Base-by-base conservation (phyloP, 2,329 filamentous ascomycete genomes). In the Sporothrix sp. region DNA sequence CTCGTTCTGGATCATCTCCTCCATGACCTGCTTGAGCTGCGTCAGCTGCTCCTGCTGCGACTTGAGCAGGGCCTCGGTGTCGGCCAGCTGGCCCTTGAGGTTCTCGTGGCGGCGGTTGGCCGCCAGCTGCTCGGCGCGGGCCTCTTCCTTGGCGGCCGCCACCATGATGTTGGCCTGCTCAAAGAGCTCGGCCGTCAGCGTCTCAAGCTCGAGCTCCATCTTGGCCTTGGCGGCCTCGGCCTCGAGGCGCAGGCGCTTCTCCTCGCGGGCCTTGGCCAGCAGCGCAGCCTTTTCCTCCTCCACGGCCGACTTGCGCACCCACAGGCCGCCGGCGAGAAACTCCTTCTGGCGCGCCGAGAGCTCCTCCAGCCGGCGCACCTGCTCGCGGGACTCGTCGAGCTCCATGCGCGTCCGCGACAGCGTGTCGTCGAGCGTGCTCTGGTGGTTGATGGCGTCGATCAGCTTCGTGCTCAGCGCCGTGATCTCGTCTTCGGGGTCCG, bases 151-250 rank as follows among this genome's bases (percentile, higher is more conserved):
- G 33, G 91, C 91, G 14, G 81, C 82, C 36, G 91, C 87, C 48
- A 98, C 93, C 91, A 98, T 97, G 74, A 85, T 90, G 70, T 98
- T 97, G 45, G 93, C 93, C 71, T 98, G 91, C 63, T 97, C 89
- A 56, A 98, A 98, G n/a, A 98, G 75, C 25, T 88, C 89, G 1
- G 88, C 82, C 0, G 93, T 97, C 56, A 98, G 68, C 48, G 81
- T 87, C 68, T 97, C 93, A 40, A 98, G 71, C 66, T 98, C 93
- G 58, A 85, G 82, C 65, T 98, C 93, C 27, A 96, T 95, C 56
- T 82, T 82, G 66, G 85, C 87, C 72, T 93, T 95, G 51, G 87
- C 86, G 64, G 79, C 82, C 61, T 90, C 85, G 10, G 78, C 78
- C 40, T 81, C 76, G 7, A 72, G 65, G n/a, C 84, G 78, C 57